Evolutionary conservation across 1,284 basidiomycete species (phyloP).

Genomic region (Ustilago cynodontis): DNA sequence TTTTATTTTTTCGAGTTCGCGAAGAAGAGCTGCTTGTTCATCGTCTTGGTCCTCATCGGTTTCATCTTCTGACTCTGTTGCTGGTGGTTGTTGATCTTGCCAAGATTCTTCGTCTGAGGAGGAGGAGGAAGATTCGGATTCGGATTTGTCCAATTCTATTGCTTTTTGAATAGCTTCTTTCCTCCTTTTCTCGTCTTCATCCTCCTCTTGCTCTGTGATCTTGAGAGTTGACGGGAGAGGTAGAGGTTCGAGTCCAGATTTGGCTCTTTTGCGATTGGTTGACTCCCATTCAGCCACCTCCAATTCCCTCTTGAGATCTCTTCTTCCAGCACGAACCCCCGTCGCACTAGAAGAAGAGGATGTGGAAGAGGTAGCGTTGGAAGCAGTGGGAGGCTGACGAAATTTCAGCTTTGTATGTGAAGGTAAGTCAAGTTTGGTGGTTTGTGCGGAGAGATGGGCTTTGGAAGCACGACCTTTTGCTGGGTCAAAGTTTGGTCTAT

Average conservation of each 20-base stretch:
- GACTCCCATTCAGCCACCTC: slow-evolving; percentile 55
- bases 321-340: neutral
- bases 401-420: slow-evolving; percentile 67
- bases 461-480: slow-evolving; percentile 56
- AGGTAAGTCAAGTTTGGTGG: slow-evolving; percentile 36
- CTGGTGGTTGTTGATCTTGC: neutral
- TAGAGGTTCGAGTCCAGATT: slow-evolving; percentile 5
- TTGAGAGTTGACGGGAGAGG: neutral
- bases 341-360: neutral
- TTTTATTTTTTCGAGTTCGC: slow-evolving; percentile 11
- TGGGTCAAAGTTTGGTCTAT: slow-evolving; percentile 67
- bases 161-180: slow-evolving; percentile 3
- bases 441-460: slow-evolving; percentile 47
- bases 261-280: slow-evolving; percentile 37
- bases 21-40: slow-evolving; percentile 3
- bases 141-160: neutral
- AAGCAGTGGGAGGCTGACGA: slow-evolving; percentile 48
- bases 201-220: neutral
- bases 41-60: neutral
- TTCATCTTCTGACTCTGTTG: neutral
- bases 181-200: slow-evolving; percentile 2
- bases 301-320: slow-evolving; percentile 63
- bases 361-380: neutral
- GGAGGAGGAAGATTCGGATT: slow-evolving; percentile 8
- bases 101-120: slow-evolving; percentile 25